Conservation (phyloP, 148 eudicot species). For the Polygonum aviculare region DNA sequence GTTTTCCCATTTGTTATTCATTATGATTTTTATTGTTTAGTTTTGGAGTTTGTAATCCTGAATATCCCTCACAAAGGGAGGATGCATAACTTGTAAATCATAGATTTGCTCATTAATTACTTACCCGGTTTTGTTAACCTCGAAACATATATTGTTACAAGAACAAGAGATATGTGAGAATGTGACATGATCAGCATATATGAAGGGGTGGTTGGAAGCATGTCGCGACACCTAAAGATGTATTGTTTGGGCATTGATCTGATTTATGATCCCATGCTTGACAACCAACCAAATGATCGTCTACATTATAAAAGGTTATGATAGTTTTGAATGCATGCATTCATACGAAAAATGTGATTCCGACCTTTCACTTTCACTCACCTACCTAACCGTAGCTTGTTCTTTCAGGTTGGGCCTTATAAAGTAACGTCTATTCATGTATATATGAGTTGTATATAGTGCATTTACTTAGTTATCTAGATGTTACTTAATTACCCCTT, state of each 20-base stretch:
- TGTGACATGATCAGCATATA: not conserved
- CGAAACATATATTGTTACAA: not conserved
- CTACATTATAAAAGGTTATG: not conserved
- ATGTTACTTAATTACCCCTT: no score
- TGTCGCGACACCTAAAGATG: constrained; percentile 5
- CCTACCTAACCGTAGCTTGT: not conserved
- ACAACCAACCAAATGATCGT: not conserved
- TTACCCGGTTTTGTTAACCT: not conserved
- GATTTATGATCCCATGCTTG: not conserved
- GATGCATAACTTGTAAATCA: no score
- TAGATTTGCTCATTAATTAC: no score
- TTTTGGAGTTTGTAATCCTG: no score
- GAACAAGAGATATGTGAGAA: not conserved
- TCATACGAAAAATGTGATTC: not conserved
- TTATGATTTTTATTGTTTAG: no score
- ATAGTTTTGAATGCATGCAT: not conserved
- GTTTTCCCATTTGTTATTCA: no score
- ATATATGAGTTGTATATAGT: no score
- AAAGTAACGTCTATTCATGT: not conserved
- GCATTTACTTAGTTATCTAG: no score
- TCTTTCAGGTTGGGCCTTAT: not conserved
- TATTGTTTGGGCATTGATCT: not conserved
- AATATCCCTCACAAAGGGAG: no score
- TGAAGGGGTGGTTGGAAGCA: not conserved
- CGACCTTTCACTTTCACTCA: not conserved